Evolutionary conservation across 2,329 filamentous ascomycete species (phyloP), one percentile per base, ranked within the genome.

Genomic region (Aspergillus candidus): DNA sequence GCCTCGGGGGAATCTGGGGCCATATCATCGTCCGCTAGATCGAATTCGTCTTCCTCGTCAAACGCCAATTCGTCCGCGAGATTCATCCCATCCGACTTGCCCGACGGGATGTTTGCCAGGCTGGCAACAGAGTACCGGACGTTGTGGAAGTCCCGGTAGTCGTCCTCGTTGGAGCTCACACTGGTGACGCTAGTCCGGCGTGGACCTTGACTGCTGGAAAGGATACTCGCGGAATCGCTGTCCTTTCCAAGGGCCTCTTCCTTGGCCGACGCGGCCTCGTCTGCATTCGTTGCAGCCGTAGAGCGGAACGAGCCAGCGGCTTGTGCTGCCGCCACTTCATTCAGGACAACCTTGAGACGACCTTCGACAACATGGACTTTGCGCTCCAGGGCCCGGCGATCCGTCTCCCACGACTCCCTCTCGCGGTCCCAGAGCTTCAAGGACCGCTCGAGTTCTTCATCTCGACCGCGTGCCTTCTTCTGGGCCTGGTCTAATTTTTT

Each of bases 61-160:
- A 95, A 86, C 49, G 87, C 83, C 43, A 98, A 76, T 68, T 98
- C 93, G 56, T 97, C 90, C 1, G 93, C 93, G 33, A 98, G 74
- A 50, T 85, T 94, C 47, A 88, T 68, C 1, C 84, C 86, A 55
- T 80, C 82, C 4, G 71, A 59, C 59, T 83, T 84, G 14, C 71
- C 68, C 8, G 75, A 77, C 46, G 74, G 70, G 8, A 69, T 68
- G 49, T 74, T 74, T 6, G 70, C 67, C n/a, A 76, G 74, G 50
- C 75, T 82, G 49, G 86, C 72, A 17, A 84, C 70, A 2, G 89
- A 94, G 60, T 84, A 87, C 27, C 88, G 81, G 49, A 88, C 77
- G 62, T 83, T 70, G 36, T 71, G 69, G 32, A 69, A 71, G 34
- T 83, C 70, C 35, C 71, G 69, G 32, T 69, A 71, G 34, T 76